phyloP scores from a whole-genome alignment of 805 yeast species.

The Candida manassasensis region DNA sequence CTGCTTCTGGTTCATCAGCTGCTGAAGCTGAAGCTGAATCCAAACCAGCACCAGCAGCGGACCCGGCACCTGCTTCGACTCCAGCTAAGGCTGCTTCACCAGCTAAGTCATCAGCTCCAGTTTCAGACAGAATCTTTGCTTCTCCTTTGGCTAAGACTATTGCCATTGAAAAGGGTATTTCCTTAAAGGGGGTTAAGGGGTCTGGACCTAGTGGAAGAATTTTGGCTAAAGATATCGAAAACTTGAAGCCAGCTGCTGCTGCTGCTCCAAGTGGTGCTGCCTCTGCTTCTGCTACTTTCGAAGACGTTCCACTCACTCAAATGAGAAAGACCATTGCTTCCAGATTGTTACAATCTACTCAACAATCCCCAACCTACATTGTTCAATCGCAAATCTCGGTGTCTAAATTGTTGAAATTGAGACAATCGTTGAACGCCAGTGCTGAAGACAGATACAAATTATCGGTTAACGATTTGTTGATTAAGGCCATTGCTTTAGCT shows the following conservation, averaged over 20 bases:
- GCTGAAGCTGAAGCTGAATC: constrained; percentile 33
- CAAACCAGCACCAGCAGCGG: constrained; percentile 27
- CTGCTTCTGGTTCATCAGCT: constrained; percentile 36
- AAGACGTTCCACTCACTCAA: constrained; percentile 78
- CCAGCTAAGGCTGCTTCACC: constrained; percentile 28
- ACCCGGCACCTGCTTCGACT: constrained; percentile 16
- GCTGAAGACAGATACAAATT: constrained; percentile 85
- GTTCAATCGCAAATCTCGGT: constrained; percentile 86
- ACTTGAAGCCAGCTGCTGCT: constrained; percentile 46
- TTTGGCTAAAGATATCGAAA: constrained; percentile 84
- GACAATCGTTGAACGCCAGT: constrained; percentile 80
- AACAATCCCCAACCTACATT: constrained; percentile 84
- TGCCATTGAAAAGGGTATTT: constrained; percentile 88
- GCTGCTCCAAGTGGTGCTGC: constrained; percentile 37
- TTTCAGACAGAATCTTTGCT: constrained; percentile 73
- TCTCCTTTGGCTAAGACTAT: constrained; percentile 92
- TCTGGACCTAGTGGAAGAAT: constrained; percentile 96
- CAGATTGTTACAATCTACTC: constrained; percentile 83
- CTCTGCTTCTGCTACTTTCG: constrained; percentile 49
- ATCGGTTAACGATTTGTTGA: constrained; percentile 88
- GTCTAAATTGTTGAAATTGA: constrained; percentile 82
- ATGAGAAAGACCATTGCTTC: constrained; percentile 94
- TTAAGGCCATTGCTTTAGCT: constrained; percentile 93
- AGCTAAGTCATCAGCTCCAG: constrained; percentile 19
- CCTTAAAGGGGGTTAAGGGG: constrained; percentile 81